A percentile compares a stretch with the other conserved stretches of the same genome.
phyloP scores from a whole-genome alignment of 257 asterid genomes.

The Dorcoceras hygrometricum region DNA sequence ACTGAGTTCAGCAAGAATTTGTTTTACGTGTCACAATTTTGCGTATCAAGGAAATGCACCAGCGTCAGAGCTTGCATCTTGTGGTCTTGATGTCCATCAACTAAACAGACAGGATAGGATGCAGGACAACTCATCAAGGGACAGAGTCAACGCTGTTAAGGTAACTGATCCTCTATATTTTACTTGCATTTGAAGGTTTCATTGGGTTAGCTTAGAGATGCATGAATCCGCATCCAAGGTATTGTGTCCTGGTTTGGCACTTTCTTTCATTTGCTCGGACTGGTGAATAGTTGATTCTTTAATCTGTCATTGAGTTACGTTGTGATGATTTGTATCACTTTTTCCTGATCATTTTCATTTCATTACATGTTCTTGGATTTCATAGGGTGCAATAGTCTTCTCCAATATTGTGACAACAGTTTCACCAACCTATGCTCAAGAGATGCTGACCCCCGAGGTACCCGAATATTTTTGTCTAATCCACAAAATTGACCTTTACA shows the following conservation, averaged over 20 bases:
- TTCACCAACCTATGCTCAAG: conserved; percentile 97
- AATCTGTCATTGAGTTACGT: conserved; percentile 5
- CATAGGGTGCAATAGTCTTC: conserved; percentile 94
- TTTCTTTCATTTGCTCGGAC: conserved; percentile 12
- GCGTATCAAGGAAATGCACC: conserved; percentile 96
- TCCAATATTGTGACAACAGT: conserved; percentile 96
- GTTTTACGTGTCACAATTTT: conserved; percentile 99
- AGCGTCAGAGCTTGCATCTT: conserved; percentile 79
- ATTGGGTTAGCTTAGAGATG: conserved; percentile 9
- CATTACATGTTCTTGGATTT: conserved; percentile 24
- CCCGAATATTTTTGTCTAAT: not conserved
- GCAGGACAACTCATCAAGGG: conserved; percentile 82
- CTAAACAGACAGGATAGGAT: conserved; percentile 92
- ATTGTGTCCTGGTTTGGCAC: conserved; percentile 10
- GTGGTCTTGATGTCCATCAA: conserved; percentile 90
- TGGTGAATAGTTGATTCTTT: conserved; percentile 17
- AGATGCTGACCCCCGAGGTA: conserved; percentile 84
- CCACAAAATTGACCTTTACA: no score
- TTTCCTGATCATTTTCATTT: conserved; percentile 6
- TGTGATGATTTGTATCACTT: conserved; percentile 18
- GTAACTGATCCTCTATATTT: conserved; percentile 29
- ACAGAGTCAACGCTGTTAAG: conserved; percentile 86
- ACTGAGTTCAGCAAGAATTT: conserved; percentile 83
- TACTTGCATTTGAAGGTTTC: not conserved
- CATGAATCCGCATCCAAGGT: conserved; percentile 13